phyloP scores from a whole-genome alignment of 192 early-diverging fungal genomes.

The Chytriomyces sp. region DNA sequence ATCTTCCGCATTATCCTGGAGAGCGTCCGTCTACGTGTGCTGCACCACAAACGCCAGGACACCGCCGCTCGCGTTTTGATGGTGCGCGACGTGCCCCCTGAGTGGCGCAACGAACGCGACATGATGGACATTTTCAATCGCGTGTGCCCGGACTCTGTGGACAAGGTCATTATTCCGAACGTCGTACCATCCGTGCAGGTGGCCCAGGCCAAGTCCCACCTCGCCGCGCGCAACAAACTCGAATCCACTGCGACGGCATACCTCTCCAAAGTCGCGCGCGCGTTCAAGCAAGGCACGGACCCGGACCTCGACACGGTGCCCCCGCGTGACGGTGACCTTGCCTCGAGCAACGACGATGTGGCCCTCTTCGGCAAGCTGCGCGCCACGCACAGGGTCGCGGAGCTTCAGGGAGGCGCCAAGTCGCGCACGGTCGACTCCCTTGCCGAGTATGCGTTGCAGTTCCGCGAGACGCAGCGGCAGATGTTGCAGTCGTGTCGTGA shows the following conservation, averaged over 20 bases:
- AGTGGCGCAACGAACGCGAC: conserved; percentile 45
- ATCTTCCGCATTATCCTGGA: conserved; percentile 62
- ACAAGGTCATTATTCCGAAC: not conserved
- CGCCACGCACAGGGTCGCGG: not conserved
- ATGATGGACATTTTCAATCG: conserved; percentile 35
- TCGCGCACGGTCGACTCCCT: conserved; percentile 17
- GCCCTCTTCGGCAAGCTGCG: not conserved
- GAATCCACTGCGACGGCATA: not conserved
- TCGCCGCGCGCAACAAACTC: not conserved
- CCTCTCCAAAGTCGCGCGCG: not conserved
- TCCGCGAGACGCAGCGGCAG: not conserved
- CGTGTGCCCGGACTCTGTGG: not conserved
- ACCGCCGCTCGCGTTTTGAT: conserved; percentile 65
- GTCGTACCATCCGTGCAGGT: not conserved
- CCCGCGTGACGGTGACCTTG: not conserved
- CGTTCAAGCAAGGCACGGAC: not conserved
- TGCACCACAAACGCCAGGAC: conserved; percentile 51
- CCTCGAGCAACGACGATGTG: not conserved
- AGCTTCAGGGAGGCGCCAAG: not conserved
- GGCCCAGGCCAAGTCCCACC: not conserved
- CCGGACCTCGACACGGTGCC: not conserved
- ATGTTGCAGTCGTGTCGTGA: not conserved
- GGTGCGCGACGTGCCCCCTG: conserved; percentile 66
- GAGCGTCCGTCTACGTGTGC: conserved; percentile 66
- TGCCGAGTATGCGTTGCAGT: not conserved